These are phyloP conservation scores for Groenewaldozyma sp. DNA, from an alignment of 1,139 yeast genomes.

Conservation along the genomic window DNA sequence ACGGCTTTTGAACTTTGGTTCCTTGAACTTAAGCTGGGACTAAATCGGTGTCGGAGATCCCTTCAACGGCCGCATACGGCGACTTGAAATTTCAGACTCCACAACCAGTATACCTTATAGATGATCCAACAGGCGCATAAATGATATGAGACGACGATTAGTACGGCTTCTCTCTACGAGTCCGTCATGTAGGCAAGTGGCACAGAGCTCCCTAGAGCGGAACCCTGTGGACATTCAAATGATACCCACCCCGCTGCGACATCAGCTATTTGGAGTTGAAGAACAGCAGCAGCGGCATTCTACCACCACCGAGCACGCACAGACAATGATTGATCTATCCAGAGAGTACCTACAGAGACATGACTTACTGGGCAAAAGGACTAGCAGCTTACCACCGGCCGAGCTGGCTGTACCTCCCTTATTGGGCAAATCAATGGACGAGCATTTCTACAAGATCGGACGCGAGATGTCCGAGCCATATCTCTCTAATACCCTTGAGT, in stretches of 20 bases:
- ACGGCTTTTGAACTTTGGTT: no score
- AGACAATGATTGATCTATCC: slow-evolving; percentile 46
- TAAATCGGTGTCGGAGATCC: no score
- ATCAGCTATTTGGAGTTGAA: slow-evolving; percentile 21
- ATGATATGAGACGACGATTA: no score
- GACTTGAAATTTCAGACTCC: no score
- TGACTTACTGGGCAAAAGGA: slow-evolving; percentile 68
- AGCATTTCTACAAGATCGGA: slow-evolving; percentile 76
- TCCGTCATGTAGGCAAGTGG: no score
- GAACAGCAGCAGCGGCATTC: not conserved
- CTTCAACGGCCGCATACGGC: no score
- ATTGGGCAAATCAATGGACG: slow-evolving; percentile 64
- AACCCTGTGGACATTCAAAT: slow-evolving; percentile 49
- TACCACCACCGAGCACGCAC: slow-evolving; percentile 10
- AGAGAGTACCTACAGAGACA: slow-evolving; percentile 52
- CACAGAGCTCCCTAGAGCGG: slow-evolving; percentile 28
- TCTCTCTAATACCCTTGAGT: slow-evolving; percentile 37
- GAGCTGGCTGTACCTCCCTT: slow-evolving; percentile 56
- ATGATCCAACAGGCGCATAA: no score
- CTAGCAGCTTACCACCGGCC: slow-evolving; percentile 56
- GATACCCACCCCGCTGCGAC: slow-evolving; percentile 20
- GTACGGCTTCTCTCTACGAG: no score
- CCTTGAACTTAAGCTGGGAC: no score
- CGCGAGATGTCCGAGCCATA: slow-evolving; percentile 50
- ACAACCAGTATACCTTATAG: no score